These are phyloP conservation scores for Kokia cookei DNA, from an alignment of 441 rosid genomes.

Conservation along the genomic window DNA sequence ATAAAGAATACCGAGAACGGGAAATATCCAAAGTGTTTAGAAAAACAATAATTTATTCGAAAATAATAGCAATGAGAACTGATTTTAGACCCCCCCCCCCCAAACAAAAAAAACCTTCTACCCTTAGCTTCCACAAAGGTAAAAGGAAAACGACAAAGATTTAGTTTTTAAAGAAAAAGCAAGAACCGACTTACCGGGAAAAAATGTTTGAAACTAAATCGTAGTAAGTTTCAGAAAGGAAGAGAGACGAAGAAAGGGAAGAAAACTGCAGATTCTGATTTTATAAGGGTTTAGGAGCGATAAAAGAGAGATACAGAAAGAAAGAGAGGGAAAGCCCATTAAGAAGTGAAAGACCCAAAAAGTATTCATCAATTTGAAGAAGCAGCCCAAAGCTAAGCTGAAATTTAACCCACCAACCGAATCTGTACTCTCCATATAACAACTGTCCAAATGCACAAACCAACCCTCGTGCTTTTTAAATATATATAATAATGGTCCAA, in stretches of 20 bases:
- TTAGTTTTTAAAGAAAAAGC: background rate
- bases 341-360: background rate
- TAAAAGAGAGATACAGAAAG: background rate
- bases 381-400: background rate
- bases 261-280: background rate
- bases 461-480: too few species aligned
- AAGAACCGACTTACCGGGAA: background rate
- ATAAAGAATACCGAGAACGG: background rate
- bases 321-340: background rate
- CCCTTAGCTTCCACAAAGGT: background rate
- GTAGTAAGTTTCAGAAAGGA: background rate
- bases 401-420: background rate
- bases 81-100: background rate
- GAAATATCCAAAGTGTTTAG: background rate
- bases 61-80: background rate
- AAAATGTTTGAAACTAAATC: background rate
- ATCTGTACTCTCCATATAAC: too few species aligned
- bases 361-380: background rate
- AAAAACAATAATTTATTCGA: background rate
- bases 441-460: too few species aligned
- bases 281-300: background rate
- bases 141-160: background rate
- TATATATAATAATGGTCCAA: too few species aligned
- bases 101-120: background rate
- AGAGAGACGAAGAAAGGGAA: background rate